phyloP scores from a whole-genome alignment of 225 moss, liverwort and hornwort species.

The Pseudoscleropodium purum region DNA sequence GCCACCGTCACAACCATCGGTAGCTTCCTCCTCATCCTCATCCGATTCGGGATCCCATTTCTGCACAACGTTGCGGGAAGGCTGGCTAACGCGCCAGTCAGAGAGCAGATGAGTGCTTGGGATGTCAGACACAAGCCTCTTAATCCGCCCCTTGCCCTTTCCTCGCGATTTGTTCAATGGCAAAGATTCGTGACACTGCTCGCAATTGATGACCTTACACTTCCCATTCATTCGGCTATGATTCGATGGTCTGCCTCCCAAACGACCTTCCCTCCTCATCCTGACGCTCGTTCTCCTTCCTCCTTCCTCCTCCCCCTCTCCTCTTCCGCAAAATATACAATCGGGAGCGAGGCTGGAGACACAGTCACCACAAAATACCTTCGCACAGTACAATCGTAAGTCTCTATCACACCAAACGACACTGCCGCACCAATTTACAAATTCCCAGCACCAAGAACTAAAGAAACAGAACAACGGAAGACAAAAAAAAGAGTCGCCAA shows the following conservation, averaged over 20 bases:
- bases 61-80: not conserved
- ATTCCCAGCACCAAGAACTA: not conserved
- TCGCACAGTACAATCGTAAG: not conserved
- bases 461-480: not conserved
- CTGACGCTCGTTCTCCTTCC: not conserved
- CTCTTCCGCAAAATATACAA: not conserved
- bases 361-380: not conserved
- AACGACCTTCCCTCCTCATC: conserved; percentile 53
- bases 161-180: conserved; percentile 38
- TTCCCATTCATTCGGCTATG: conserved; percentile 21
- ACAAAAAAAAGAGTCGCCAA: not conserved
- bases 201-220: conserved; percentile 27
- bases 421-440: not conserved
- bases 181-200: conserved; percentile 24
- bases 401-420: not conserved
- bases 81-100: conserved; percentile 36
- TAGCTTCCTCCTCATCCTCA: not conserved
- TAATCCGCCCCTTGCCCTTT: conserved; percentile 37
- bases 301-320: not conserved
- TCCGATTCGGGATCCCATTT: conserved; percentile 7
- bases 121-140: conserved; percentile 34
- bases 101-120: conserved; percentile 32
- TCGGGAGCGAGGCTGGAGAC: not conserved
- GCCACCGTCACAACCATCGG: not conserved
- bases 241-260: conserved; percentile 17